Evolutionary conservation across 352 stramenopile species (phyloP).

Genomic region (Pythium periplocum): DNA sequence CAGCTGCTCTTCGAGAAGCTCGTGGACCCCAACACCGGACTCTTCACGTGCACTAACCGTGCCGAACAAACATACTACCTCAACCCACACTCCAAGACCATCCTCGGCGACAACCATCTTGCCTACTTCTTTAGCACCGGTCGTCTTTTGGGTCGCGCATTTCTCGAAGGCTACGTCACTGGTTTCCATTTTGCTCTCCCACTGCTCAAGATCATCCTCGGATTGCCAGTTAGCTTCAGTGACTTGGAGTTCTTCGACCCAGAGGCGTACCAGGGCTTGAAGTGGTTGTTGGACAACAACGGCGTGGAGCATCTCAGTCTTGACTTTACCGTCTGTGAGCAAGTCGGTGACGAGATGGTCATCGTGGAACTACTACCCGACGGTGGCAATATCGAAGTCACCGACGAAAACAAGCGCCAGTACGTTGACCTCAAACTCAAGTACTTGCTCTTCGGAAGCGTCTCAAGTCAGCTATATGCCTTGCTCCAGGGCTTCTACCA

Average conservation of each 20-base stretch:
- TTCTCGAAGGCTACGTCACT: constrained; percentile 80
- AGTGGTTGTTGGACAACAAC: too few relatives aligned
- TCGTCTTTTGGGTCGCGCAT: constrained; percentile 20
- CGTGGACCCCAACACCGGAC: constrained; percentile 14
- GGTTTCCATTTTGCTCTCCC: constrained; percentile 45
- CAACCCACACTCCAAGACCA: constrained; percentile 21
- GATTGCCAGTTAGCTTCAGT: too few relatives aligned
- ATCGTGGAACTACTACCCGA: constrained; percentile 27
- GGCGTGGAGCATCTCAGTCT: too few relatives aligned
- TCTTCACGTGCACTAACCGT: constrained; percentile 25
- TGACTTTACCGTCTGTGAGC: too few relatives aligned
- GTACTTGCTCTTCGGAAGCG: constrained; percentile 87
- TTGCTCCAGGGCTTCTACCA: constrained; percentile 94
- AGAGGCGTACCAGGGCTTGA: too few relatives aligned
- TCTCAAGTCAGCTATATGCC: constrained; percentile 65
- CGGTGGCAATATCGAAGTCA: constrained; percentile 66
- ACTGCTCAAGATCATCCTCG: too few relatives aligned
- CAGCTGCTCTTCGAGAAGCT: constrained; percentile 34
- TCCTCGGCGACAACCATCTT: constrained; percentile 27
- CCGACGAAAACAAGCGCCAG: constrained; percentile 87
- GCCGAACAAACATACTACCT: constrained; percentile 31
- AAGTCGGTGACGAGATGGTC: constrained; percentile 2
- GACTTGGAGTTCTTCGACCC: too few relatives aligned
- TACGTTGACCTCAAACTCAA: constrained; percentile 88
- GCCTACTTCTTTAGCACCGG: constrained; percentile 24